These are phyloP conservation scores for Zygosaccharomyces pseudorouxii DNA, from an alignment of 805 yeast species.

Conservation along the genomic window DNA sequence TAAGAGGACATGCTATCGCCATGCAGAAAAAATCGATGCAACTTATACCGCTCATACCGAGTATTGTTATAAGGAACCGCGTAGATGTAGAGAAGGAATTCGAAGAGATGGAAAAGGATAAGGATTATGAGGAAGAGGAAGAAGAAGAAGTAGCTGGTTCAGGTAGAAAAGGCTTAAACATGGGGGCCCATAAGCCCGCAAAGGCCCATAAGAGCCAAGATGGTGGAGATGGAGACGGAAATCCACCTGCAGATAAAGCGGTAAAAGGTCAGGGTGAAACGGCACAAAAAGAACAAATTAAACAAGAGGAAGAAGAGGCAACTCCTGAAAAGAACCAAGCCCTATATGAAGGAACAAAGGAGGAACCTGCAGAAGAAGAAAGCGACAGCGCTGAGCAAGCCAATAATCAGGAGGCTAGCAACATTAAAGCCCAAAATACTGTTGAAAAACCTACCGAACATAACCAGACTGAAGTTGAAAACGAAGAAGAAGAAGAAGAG, in stretches of 20 bases:
- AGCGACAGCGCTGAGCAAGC: too few species aligned
- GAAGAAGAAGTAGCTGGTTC: conserved; percentile 35
- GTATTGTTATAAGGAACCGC: conserved; percentile 69
- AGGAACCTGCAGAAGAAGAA: not conserved
- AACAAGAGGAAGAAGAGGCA: conserved; percentile 22
- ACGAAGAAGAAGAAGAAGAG: conserved; percentile 26
- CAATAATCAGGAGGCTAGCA: conserved; percentile 5
- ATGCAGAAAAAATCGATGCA: conserved; percentile 87
- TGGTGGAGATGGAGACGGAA: not conserved
- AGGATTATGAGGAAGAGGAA: conserved; percentile 30
- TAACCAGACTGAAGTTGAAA: not conserved
- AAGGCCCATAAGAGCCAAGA: conserved; percentile 11
- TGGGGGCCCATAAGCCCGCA: conserved; percentile 34
- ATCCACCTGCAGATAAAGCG: not conserved
- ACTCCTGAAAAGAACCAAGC: conserved; percentile 23
- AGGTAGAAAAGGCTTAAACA: conserved; percentile 35
- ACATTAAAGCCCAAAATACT: conserved; percentile 9
- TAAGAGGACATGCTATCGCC: conserved; percentile 88
- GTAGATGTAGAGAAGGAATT: conserved; percentile 68
- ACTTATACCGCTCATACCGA: conserved; percentile 82
- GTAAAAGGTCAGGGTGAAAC: conserved; percentile 35
- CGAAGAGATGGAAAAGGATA: conserved; percentile 39
- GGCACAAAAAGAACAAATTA: conserved; percentile 31
- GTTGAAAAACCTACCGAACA: conserved; percentile 8
- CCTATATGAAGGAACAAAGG: conserved; percentile 37